Percentiles rank a stretch among this genome's conserved stretches.
phyloP scores from a whole-genome alignment of 768 basidiomycete species.

The Lyophyllum shimeji region DNA sequence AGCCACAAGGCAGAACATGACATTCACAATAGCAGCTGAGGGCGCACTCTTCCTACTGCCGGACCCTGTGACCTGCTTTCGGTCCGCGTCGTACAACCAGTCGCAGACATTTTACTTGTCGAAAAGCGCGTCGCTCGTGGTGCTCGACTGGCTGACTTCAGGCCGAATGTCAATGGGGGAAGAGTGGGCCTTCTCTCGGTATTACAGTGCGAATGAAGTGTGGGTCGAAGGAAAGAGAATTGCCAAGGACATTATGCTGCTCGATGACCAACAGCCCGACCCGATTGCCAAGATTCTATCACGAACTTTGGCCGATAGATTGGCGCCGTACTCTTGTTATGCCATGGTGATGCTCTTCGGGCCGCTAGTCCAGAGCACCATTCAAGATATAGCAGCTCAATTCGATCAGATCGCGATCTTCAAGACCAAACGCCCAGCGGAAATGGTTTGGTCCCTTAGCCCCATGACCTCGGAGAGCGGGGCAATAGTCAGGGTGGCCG shows the following conservation, averaged over 20 bases:
- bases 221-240: conserved; percentile 62
- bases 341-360: conserved; percentile 84
- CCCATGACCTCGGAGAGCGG: conserved; percentile 40
- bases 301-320: conserved; percentile 55
- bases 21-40: conserved; percentile 49
- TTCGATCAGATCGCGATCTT: conserved; percentile 66
- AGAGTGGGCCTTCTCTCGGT: conserved; percentile 86
- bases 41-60: conserved; percentile 80
- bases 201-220: conserved; percentile 85
- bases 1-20: conserved; percentile 63
- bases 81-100: conserved; percentile 79
- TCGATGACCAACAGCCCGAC: conserved; percentile 48
- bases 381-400: conserved; percentile 44
- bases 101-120: conserved; percentile 75
- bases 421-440: conserved; percentile 53
- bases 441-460: conserved; percentile 83
- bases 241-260: conserved; percentile 74
- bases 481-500: conserved; percentile 73
- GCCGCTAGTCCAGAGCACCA: conserved; percentile 49
- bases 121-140: conserved; percentile 57
- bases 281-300: conserved; percentile 26
- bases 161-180: conserved; percentile 83
- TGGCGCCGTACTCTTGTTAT: conserved; percentile 88
- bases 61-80: conserved; percentile 93
- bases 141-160: conserved; percentile 92